Conservation (phyloP, 2,329 filamentous ascomycete genomes). For the Botrytis pseudocinerea region DNA sequence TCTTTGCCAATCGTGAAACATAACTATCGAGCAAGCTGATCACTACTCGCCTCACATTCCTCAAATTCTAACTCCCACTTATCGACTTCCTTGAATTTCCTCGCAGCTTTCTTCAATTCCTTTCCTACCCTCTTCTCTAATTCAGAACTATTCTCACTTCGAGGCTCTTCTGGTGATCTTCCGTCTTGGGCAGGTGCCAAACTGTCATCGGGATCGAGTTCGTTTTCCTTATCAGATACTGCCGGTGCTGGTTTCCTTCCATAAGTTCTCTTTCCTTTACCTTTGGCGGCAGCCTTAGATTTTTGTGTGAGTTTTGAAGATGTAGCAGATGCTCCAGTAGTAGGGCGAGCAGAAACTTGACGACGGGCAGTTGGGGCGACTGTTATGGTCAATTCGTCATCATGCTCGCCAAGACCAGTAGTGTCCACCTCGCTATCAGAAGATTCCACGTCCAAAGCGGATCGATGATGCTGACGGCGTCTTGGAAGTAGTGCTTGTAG, state of each 20-base stretch:
- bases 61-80: slow-evolving; percentile 69
- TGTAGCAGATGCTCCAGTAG: slow-evolving; percentile 15
- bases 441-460: slow-evolving; percentile 46
- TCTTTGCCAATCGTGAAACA: background rate
- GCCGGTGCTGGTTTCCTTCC: slow-evolving; percentile 40
- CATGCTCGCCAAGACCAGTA: slow-evolving; percentile 51
- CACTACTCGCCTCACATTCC: slow-evolving; percentile 56
- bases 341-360: slow-evolving; percentile 29
- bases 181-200: slow-evolving; percentile 50
- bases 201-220: slow-evolving; percentile 44
- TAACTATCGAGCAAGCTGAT: slow-evolving; percentile 13
- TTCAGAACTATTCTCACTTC: slow-evolving; percentile 43
- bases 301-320: slow-evolving; percentile 6
- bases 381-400: slow-evolving; percentile 56
- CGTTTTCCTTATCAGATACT: slow-evolving; percentile 60
- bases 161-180: slow-evolving; percentile 35
- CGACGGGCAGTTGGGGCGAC: slow-evolving; percentile 42
- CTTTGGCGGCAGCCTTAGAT: slow-evolving; percentile 29
- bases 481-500: slow-evolving; percentile 43
- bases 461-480: slow-evolving; percentile 37
- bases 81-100: slow-evolving; percentile 70
- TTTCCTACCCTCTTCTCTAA: slow-evolving; percentile 45
- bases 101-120: slow-evolving; percentile 56
- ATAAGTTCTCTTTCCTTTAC: slow-evolving; percentile 48
- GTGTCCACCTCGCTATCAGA: slow-evolving; percentile 50